Percentiles rank a stretch among this genome's conserved stretches.
Evolutionary conservation across 768 basidiomycete species (phyloP).

Genomic region (Coprinopsis sp.): DNA sequence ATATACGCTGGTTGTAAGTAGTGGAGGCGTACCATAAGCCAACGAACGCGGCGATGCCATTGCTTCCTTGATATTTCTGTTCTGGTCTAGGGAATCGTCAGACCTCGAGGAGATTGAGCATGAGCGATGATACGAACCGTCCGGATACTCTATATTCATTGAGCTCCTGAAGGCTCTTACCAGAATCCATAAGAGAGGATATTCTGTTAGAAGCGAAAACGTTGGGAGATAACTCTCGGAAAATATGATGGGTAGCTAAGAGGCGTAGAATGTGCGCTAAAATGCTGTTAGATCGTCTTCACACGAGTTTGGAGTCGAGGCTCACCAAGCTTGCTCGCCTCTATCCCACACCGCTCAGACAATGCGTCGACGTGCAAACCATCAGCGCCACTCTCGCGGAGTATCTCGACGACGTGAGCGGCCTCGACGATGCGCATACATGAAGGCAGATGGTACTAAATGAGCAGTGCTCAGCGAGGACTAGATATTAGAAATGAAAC

Average conservation of each 20-base stretch:
- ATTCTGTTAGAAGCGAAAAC: conserved; percentile 71
- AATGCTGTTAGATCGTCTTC: conserved; percentile 1
- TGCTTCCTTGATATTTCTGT: conserved; percentile 60
- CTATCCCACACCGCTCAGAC: conserved; percentile 39
- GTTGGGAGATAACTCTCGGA: conserved; percentile 64
- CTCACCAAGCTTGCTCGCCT: conserved; percentile 49
- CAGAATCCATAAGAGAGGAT: conserved; percentile 64
- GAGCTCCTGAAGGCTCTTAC: conserved; percentile 49
- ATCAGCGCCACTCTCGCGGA: conserved; percentile 56
- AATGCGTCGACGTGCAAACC: conserved; percentile 48
- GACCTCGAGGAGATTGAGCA: background rate
- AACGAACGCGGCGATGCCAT: conserved; percentile 67
- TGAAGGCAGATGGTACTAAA: conserved; percentile 70
- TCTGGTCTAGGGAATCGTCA: conserved; percentile 38
- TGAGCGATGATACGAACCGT: conserved; percentile 31
- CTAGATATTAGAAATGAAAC: background rate
- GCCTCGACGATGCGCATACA: conserved; percentile 73
- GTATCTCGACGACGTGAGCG: conserved; percentile 63
- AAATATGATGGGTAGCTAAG: conserved; percentile 74
- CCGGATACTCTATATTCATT: conserved; percentile 27
- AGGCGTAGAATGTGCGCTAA: conserved; percentile 70
- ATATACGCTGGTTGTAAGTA: background rate
- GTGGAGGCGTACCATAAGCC: conserved; percentile 51
- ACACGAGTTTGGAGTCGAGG: background rate
- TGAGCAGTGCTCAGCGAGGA: conserved; percentile 5